phyloP scores from a whole-genome alignment of 2,329 filamentous ascomycete genomes.

The Pyricularia grisea region DNA sequence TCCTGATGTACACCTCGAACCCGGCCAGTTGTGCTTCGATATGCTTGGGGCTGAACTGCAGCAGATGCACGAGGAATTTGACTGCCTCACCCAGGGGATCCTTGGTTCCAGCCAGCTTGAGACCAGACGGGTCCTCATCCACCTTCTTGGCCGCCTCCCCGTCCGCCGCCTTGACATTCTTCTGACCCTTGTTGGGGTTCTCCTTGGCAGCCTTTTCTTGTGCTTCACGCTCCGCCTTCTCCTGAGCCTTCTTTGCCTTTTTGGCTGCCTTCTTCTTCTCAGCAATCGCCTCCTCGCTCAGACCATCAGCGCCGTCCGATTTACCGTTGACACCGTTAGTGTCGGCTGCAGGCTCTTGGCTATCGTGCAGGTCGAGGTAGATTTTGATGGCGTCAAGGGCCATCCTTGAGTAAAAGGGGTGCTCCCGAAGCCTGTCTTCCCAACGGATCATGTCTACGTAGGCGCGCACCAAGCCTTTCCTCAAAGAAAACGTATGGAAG shows the following conservation, averaged over 20 bases:
- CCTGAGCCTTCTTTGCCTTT: slow-evolving; percentile 66
- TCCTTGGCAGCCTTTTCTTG: slow-evolving; percentile 70
- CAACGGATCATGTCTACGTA: slow-evolving; percentile 95
- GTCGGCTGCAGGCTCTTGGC: slow-evolving; percentile 45
- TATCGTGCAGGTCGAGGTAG: slow-evolving; percentile 69
- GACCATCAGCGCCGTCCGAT: slow-evolving; percentile 44
- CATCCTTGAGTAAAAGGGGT: slow-evolving; percentile 84
- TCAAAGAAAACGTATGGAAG: slow-evolving; percentile 94
- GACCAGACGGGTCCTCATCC: slow-evolving; percentile 79
- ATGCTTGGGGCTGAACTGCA: slow-evolving; percentile 74
- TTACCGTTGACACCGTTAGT: slow-evolving; percentile 51
- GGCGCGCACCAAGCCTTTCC: slow-evolving; percentile 89
- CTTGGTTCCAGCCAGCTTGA: slow-evolving; percentile 69
- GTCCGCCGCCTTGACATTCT: slow-evolving; percentile 46
- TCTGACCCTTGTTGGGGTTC: slow-evolving; percentile 67
- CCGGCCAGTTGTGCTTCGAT: slow-evolving; percentile 76
- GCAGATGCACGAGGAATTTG: slow-evolving; percentile 73
- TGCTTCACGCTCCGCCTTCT: slow-evolving; percentile 66
- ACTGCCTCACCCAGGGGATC: slow-evolving; percentile 79
- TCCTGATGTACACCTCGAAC: slow-evolving; percentile 81
- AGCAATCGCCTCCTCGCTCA: slow-evolving; percentile 42
- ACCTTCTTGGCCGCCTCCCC: slow-evolving; percentile 64
- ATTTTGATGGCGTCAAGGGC: slow-evolving; percentile 73
- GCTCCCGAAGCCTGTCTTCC: slow-evolving; percentile 85
- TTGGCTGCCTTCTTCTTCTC: slow-evolving; percentile 83